Conservation (phyloP, 2,329 filamentous ascomycete species). For the Juglanconis oblonga region DNA sequence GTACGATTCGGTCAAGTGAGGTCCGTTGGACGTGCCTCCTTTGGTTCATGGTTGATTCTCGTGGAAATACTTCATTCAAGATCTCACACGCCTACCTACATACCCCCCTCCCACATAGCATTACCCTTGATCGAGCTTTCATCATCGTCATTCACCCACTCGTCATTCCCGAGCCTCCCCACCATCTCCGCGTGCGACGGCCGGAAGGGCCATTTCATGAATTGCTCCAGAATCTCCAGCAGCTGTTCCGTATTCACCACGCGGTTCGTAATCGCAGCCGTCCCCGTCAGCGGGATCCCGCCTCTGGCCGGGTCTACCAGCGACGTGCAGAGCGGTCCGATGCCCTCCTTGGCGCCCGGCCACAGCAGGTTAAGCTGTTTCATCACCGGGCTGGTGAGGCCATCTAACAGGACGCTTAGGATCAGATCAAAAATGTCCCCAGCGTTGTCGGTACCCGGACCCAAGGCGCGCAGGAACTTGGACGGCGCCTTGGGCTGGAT, state of each 20-base stretch:
- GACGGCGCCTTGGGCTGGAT: conserved; percentile 58
- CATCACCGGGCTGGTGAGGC: conserved; percentile 20
- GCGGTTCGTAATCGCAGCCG: conserved; percentile 43
- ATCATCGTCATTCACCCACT: conserved; percentile 22
- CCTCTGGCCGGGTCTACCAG: conserved; percentile 46
- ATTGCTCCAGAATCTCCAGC: conserved; percentile 56
- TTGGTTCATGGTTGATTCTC: too few species aligned
- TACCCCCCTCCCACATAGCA: not conserved
- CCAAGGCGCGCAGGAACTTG: conserved; percentile 45
- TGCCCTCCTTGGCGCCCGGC: conserved; percentile 56
- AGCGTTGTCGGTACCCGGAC: conserved; percentile 35
- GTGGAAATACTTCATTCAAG: too few species aligned
- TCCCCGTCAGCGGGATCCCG: conserved; percentile 38
- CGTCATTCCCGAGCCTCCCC: conserved; percentile 34
- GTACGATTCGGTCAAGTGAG: too few species aligned
- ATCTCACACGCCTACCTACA: not conserved
- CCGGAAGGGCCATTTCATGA: conserved; percentile 64
- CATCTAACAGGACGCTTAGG: conserved; percentile 36
- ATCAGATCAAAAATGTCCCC: conserved; percentile 55
- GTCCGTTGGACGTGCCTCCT: too few species aligned
- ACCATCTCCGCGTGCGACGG: conserved; percentile 49
- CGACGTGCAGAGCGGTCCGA: conserved; percentile 47
- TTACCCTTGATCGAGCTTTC: not conserved
- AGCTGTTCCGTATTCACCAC: conserved; percentile 53
- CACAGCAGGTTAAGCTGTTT: conserved; percentile 51